A percentile compares a stretch with the other conserved stretches of the same genome.
Evolutionary conservation across 2,329 filamentous ascomycete species (phyloP).

Genomic region (Nemania sp.): DNA sequence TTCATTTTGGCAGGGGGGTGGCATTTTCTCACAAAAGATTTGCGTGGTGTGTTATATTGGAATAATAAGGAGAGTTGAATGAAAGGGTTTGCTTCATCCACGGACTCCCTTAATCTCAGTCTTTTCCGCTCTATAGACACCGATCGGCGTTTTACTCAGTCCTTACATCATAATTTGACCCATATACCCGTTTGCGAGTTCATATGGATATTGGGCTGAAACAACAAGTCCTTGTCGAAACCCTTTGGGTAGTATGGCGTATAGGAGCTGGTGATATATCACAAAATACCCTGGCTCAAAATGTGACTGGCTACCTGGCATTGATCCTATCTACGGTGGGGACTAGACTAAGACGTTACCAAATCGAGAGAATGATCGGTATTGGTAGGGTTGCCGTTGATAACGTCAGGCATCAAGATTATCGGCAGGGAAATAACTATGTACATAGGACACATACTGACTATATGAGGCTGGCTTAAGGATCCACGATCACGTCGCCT

Average conservation of each 20-base stretch:
- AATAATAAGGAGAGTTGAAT: neutral
- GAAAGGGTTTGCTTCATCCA: slow-evolving; percentile 17
- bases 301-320: slow-evolving; percentile 16
- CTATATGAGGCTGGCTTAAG: neutral
- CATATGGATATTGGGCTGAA: neutral
- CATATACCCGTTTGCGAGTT: neutral
- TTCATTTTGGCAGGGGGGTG: neutral
- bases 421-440: slow-evolving; percentile 10
- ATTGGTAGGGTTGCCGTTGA: slow-evolving; percentile 4
- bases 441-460: neutral
- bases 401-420: neutral
- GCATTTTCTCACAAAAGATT: slow-evolving; percentile 1
- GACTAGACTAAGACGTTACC: slow-evolving; percentile 4
- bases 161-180: slow-evolving; percentile 11
- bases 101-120: slow-evolving; percentile 6
- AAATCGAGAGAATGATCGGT: slow-evolving; percentile 11
- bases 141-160: slow-evolving; percentile 8
- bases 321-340: slow-evolving; percentile 12
- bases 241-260: neutral
- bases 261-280: slow-evolving; percentile 10
- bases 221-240: neutral
- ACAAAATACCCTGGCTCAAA: slow-evolving; percentile 6
- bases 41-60: neutral
- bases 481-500: slow-evolving; percentile 8
- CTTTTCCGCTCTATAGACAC: slow-evolving; percentile 6